A percentile compares a stretch with the other conserved stretches of the same genome.
Conservation (phyloP, 2,329 filamentous ascomycete species). For the Aspergillus brasiliensis region DNA sequence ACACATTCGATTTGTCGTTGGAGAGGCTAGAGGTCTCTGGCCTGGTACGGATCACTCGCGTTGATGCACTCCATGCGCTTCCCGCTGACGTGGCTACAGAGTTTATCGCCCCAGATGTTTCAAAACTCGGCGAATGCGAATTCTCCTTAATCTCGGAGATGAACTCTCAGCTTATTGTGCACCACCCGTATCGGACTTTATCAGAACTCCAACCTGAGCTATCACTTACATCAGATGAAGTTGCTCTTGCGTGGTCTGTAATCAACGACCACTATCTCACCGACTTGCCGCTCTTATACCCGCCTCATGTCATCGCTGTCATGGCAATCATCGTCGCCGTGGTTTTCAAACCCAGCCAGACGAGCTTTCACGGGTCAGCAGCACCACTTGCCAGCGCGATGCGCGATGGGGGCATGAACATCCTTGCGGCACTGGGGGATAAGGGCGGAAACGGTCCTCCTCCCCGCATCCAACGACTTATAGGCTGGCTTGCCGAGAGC, state of each 20-base stretch:
- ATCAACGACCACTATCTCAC: conserved; percentile 94
- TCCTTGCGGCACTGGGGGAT: conserved; percentile 38
- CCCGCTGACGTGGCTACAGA: conserved; percentile 49
- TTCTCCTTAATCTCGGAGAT: conserved; percentile 91
- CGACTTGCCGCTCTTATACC: conserved; percentile 80
- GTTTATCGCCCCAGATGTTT: conserved; percentile 72
- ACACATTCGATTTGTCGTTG: conserved; percentile 87
- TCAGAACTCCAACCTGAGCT: conserved; percentile 70
- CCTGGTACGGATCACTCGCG: conserved; percentile 55
- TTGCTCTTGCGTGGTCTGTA: conserved; percentile 74
- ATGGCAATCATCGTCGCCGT: conserved; percentile 82
- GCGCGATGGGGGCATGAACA: conserved; percentile 40
- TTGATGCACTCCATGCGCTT: neutral
- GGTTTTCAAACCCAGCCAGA: conserved; percentile 70
- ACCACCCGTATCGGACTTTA: conserved; percentile 86
- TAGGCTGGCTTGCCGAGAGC: conserved; percentile 83
- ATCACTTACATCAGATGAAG: conserved; percentile 74
- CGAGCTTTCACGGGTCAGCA: conserved; percentile 33
- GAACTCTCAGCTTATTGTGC: conserved; percentile 83
- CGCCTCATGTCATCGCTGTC: conserved; percentile 86
- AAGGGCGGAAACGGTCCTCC: conserved; percentile 33
- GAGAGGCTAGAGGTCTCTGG: conserved; percentile 84
- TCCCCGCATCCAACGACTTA: conserved; percentile 62
- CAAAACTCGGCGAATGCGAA: conserved; percentile 89
- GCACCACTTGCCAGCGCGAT: conserved; percentile 38